These are phyloP conservation scores for Chaetoscypha palmicola DNA, from an alignment of 2,329 filamentous ascomycete genomes.

Conservation along the genomic window DNA sequence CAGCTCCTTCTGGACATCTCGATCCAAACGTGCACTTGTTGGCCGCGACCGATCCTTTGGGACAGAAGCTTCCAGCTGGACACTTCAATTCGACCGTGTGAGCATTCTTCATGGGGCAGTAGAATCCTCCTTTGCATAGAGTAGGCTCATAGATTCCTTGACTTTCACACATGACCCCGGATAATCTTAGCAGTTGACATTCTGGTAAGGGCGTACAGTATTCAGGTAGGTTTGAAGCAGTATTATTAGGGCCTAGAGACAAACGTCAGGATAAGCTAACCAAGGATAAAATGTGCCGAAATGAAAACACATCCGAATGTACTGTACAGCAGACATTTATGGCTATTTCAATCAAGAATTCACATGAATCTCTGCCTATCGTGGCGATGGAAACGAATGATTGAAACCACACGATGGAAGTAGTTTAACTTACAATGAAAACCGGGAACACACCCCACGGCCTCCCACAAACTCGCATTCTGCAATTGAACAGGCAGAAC, in stretches of 20 bases:
- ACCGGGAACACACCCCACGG: constrained; percentile 12
- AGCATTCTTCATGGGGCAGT: constrained; percentile 40
- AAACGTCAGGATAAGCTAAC: background rate
- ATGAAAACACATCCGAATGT: too few species aligned
- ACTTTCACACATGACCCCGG: constrained; percentile 13
- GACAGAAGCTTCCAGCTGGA: constrained; percentile 44
- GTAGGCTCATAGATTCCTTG: constrained; percentile 40
- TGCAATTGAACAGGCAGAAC: constrained; percentile 9
- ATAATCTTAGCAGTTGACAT: constrained; percentile 17
- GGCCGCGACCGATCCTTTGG: constrained; percentile 40
- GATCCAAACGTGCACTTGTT: constrained; percentile 42
- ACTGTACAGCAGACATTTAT: too few species aligned
- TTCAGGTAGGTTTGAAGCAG: constrained; percentile 15
- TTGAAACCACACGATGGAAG: too few species aligned
- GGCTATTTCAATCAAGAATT: too few species aligned
- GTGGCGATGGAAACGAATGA: too few species aligned
- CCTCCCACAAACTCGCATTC: constrained; percentile 9
- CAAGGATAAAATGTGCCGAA: too few species aligned
- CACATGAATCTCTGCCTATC: too few species aligned
- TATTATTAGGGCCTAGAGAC: constrained; percentile 18
- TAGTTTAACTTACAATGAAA: constrained; percentile 16
- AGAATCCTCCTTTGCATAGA: constrained; percentile 42
- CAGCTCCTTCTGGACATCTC: constrained; percentile 39
- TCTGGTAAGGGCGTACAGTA: constrained; percentile 22
- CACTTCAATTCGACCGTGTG: constrained; percentile 35